These are phyloP conservation scores for Teunomyces cretensis DNA, from an alignment of 805 yeast species.

Conservation along the genomic window DNA sequence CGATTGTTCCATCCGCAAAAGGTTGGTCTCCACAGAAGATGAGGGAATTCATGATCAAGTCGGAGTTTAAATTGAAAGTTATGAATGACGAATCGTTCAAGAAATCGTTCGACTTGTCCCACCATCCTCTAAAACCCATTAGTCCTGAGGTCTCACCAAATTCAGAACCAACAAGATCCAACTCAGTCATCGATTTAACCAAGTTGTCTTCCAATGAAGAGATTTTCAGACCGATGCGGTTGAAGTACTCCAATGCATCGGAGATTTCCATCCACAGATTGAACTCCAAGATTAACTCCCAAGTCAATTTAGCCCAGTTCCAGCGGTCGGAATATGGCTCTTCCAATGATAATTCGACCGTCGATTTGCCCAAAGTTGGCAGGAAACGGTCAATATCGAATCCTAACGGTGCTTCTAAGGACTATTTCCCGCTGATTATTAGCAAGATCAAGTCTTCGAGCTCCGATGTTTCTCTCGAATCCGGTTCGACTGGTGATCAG, in stretches of 20 bases:
- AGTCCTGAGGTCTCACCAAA: conserved; percentile 45
- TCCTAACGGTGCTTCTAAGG: conserved; percentile 11
- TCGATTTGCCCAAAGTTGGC: conserved; percentile 22
- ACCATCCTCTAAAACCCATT: conserved; percentile 34
- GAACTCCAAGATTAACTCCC: conserved; percentile 42
- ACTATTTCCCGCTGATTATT: conserved; percentile 24
- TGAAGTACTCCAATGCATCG: conserved; percentile 36
- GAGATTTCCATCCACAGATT: conserved; percentile 39
- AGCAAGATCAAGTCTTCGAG: conserved; percentile 8
- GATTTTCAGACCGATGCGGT: conserved; percentile 38
- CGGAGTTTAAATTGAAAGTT: conserved; percentile 35
- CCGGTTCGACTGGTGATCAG: conserved; percentile 9
- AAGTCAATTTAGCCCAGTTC: conserved; percentile 27
- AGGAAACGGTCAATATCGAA: conserved; percentile 26
- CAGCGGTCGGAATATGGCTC: conserved; percentile 12
- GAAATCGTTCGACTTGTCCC: conserved; percentile 25
- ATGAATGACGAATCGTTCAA: conserved; percentile 41
- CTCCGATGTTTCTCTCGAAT: conserved; percentile 10
- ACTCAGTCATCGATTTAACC: conserved; percentile 40
- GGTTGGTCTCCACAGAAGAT: conserved; percentile 37
- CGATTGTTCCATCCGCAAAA: conserved; percentile 40
- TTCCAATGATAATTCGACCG: conserved; percentile 22
- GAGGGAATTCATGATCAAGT: conserved; percentile 24
- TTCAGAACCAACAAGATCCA: conserved; percentile 40
- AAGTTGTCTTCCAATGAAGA: conserved; percentile 35